phyloP scores from a whole-genome alignment of 192 early-diverging fungal genomes.

The Entomortierella beljakovae region DNA sequence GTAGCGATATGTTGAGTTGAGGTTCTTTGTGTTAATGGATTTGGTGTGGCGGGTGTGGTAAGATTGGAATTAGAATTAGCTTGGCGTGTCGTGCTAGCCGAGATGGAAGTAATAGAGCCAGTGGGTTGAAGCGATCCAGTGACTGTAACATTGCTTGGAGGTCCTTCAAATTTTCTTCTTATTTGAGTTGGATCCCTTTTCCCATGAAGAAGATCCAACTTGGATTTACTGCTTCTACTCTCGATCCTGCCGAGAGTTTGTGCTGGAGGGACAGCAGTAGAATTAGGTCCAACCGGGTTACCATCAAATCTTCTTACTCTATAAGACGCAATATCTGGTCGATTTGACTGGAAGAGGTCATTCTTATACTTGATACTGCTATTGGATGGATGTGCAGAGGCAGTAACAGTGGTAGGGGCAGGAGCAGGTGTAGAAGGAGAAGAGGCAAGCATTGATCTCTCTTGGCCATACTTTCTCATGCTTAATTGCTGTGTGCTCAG shows the following conservation, averaged over 20 bases:
- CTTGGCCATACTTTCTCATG: no score
- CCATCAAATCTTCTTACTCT: background rate
- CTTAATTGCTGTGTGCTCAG: background rate
- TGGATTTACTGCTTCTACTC: background rate
- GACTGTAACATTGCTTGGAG: background rate
- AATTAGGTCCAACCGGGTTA: background rate
- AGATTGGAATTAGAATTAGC: background rate
- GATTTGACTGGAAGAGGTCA: no score
- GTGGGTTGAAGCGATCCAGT: background rate
- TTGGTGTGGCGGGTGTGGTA: background rate
- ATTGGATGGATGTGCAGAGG: no score
- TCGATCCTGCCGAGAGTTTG: background rate
- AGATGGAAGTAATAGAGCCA: background rate
- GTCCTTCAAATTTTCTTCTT: background rate
- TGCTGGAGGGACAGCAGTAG: background rate
- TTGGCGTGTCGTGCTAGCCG: background rate
- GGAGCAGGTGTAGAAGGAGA: no score
- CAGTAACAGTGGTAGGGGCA: no score
- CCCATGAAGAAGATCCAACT: background rate
- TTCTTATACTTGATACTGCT: no score
- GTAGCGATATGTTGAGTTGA: background rate
- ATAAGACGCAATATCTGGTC: background rate
- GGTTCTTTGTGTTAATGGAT: conserved; percentile 8
- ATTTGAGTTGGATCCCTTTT: background rate
- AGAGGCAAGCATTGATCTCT: no score